Evolutionary conservation across 2,329 filamentous ascomycete species (phyloP), one percentile per base, ranked within the genome.

Genomic region (Sarocladium kiliense): DNA sequence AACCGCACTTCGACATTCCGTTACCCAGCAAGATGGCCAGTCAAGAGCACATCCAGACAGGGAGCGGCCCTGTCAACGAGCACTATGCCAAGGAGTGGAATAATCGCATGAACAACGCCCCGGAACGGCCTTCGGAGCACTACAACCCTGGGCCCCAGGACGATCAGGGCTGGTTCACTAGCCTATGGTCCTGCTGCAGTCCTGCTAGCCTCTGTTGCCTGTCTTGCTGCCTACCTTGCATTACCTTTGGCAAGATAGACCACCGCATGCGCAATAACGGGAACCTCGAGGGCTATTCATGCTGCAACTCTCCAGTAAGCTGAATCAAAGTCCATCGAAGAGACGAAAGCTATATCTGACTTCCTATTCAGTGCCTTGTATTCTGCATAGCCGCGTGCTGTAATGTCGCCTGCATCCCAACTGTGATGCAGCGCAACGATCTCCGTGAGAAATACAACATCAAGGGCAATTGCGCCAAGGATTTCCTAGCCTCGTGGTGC

Each of bases 221-320:
- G 39, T 7, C 39, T 18, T 44, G 39, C 7, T 44, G 39, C 7
- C 19, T 44, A 18, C 39, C 39, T 7, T 44, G 39, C 39, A 44
- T 44, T 14, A 44, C 39, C n/a, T 44, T 21, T 14, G 39, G 39
- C 39, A 44, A 44, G 39, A 44, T 23, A 23, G 39, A 71, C 56
- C 71, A 74, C 60, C 66, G 71, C 14, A 58, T 72, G 30, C 66
- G 63, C 58, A 66, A 67, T 58, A 63, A 66, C 36, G 62, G 58
- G 45, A 62, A 63, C 44, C 65, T 73, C 10, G 57, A 65, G 44
- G 69, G 67, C 18, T 74, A 71, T 39, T 66, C 73, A 64, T 63
- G 67, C 12, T 63, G 70, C 59, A 74, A 74, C 63, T 70, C 66
- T n/a, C 64, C 66, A 16, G 71, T 73, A 61, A 26, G 70, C 63